Base-by-base conservation (phyloP, 1,139 yeast genomes). In the Hansenula lynferdii region DNA sequence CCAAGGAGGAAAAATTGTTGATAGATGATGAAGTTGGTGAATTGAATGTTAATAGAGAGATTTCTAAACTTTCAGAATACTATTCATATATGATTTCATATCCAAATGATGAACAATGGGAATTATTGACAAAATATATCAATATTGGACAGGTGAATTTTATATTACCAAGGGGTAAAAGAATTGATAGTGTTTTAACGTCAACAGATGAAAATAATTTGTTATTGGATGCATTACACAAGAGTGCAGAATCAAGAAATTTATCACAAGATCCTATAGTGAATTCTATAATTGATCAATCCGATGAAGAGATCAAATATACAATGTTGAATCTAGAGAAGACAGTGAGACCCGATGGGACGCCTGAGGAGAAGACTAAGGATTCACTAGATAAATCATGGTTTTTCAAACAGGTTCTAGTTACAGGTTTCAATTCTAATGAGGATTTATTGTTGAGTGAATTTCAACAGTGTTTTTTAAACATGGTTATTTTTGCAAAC, bases 381-480 rank as follows among this genome's bases (percentile, higher is more conserved):
- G 69, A 69, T 39, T 63, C 61, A 22, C 40, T 63, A 17, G 77
- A 72, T 50, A 70, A 69, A 42, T 60, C 72, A 7, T 63, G 72
- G 67, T 70, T 66, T 42, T 45, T 72, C 26, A 46, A 54, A 18
- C 53, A 60, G 6, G 43, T 61, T n/a, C 37, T 63, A 15, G 35
- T 57, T 4, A 37, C 47, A 2, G 37, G 43, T 4, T 56, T 47
- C 33, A 51, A 52, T 29, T 47, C 50, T 16, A 54, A 46, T 25
- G 43, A 52, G 7, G 35, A 41, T 2, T 38, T 47, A 14, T 47
- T 67, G 6, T 40, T 69, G 20, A 68, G 72, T 6, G 76, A 72
- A 41, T 44, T 70, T 22, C 70, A 71, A 43, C 48, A 68, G 20
- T 47, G 64, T 3, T 72, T 54, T 43, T 33, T 69, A 14, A 56